phyloP scores from a whole-genome alignment of 192 early-diverging fungal genomes.

The Oehlia diaphana region DNA sequence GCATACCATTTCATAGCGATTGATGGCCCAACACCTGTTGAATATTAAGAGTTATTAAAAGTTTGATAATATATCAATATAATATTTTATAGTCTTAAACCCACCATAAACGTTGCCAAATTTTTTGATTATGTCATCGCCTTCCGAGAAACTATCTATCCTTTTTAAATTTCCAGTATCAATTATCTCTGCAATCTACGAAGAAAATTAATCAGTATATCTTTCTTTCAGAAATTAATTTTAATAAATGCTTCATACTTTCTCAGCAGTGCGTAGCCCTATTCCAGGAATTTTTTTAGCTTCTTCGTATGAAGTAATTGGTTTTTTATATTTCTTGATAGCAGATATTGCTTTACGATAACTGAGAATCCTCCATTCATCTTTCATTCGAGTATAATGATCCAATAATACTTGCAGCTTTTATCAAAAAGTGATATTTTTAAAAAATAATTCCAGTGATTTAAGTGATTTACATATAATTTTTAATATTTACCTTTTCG shows the following conservation, averaged over 20 bases:
- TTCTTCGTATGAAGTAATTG: conserved; percentile 6
- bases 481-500: background rate
- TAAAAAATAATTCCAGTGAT: background rate
- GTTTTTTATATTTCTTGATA: conserved; percentile 1
- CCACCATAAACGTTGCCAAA: background rate
- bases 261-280: background rate
- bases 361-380: conserved; percentile 12
- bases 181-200: conserved; percentile 1
- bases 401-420: conserved; percentile 6
- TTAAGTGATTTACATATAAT: background rate
- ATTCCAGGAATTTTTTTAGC: conserved; percentile 6
- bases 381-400: conserved; percentile 12
- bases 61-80: background rate
- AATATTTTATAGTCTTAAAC: background rate
- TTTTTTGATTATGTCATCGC: background rate
- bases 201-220: background rate
- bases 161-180: conserved; percentile 13
- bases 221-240: background rate
- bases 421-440: background rate
- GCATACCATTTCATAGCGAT: conserved; percentile 7
- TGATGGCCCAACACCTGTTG: background rate
- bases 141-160: background rate
- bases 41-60: background rate
- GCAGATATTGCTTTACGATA: conserved; percentile 7
- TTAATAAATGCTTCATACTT: background rate